Percentiles rank a stretch among this genome's conserved stretches.
phyloP scores from a whole-genome alignment of 139 green algal genomes.

The Coelastrella sp. region DNA sequence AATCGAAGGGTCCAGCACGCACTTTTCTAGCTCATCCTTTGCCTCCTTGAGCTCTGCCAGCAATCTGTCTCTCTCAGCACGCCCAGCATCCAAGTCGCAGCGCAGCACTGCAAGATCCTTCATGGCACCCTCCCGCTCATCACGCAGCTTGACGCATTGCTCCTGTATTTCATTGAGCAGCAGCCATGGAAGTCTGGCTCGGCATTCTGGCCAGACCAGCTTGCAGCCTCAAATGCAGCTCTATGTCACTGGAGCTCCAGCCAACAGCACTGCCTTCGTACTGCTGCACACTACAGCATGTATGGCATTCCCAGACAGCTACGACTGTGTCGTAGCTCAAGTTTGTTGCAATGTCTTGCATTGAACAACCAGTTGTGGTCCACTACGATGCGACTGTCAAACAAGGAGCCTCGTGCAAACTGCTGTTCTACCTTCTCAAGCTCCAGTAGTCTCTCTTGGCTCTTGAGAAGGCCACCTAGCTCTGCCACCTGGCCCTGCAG shows the following conservation, averaged over 20 bases:
- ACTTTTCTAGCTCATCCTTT: constrained; percentile 49
- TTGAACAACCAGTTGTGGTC: no score
- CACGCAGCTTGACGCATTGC: constrained; percentile 64
- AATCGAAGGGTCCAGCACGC: background rate
- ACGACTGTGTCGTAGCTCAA: no score
- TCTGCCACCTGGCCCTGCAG: constrained; percentile 62
- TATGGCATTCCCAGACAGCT: no score
- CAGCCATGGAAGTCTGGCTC: background rate
- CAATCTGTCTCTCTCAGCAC: constrained; percentile 35
- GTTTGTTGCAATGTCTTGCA: no score
- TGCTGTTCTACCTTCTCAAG: constrained; percentile 57
- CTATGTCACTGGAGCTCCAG: no score
- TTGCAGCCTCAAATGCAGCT: no score
- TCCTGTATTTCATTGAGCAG: constrained; percentile 41
- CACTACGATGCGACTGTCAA: no score
- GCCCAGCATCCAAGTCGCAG: constrained; percentile 60
- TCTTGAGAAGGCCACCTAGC: constrained; percentile 56
- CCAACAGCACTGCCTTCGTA: no score
- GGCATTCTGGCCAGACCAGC: no score
- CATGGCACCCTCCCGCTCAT: constrained; percentile 57
- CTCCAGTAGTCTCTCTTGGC: constrained; percentile 58
- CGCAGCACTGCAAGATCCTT: constrained; percentile 63
- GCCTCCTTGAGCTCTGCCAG: constrained; percentile 41
- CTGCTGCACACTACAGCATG: no score
- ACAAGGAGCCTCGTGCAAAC: no score